These are phyloP conservation scores for Bolboschoenoplectus hybrid DNA, from an alignment of 202 grass and related monocot species.

Conservation along the genomic window DNA sequence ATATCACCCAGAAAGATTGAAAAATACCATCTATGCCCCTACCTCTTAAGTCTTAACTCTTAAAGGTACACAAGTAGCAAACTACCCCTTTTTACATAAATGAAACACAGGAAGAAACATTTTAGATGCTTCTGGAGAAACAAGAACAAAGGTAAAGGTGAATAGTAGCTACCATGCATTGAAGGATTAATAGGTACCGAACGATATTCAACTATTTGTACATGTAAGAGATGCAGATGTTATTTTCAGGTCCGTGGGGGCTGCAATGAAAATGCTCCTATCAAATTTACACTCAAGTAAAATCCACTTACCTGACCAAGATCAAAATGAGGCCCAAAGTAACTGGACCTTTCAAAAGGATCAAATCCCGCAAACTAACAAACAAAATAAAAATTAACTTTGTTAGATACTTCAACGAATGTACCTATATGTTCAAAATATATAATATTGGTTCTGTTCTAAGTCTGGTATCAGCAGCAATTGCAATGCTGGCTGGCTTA, in stretches of 20 bases:
- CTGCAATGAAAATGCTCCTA: neutral
- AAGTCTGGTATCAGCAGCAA: neutral
- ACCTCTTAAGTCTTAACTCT: neutral
- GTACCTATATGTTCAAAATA: neutral
- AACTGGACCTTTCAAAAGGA: conserved; percentile 96
- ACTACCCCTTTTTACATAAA: neutral
- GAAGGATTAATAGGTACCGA: neutral
- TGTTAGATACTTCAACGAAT: conserved; percentile 10
- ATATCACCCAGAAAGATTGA: neutral
- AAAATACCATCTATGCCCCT: neutral
- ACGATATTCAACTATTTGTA: neutral
- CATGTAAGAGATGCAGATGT: neutral
- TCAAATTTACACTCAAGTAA: neutral
- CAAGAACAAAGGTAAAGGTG: conserved; percentile 12
- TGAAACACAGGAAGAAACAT: neutral
- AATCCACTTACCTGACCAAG: conserved; percentile 67
- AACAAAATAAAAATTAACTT: conserved; percentile 23
- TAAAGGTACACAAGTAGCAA: neutral
- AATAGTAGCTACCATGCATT: neutral
- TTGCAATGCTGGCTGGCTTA: neutral
- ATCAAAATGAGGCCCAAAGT: conserved; percentile 93
- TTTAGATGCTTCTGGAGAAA: neutral
- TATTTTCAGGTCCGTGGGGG: neutral
- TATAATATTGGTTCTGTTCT: neutral
- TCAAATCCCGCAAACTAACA: conserved; percentile 94